Percentiles rank a stretch among this genome's conserved stretches.
phyloP scores from a whole-genome alignment of 108 stramenopile species.

The Cyclotella atomus region DNA sequence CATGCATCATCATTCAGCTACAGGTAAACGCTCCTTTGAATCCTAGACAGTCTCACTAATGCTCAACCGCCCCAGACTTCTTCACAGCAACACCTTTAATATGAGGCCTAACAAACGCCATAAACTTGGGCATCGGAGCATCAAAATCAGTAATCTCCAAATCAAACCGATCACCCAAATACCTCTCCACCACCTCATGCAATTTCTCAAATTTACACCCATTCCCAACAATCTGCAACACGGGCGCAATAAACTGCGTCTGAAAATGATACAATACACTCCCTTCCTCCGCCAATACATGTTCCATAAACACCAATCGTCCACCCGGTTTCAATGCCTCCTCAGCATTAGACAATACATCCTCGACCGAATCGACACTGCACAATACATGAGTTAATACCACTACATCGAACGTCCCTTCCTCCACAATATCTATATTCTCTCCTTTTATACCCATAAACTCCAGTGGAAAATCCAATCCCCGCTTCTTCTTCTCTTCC shows the following conservation, averaged over 20 bases:
- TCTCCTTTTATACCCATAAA: constrained; percentile 48
- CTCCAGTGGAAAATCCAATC: constrained; percentile 43
- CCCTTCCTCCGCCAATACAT: constrained; percentile 39
- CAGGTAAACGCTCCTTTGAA: too few relatives aligned
- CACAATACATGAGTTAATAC: constrained; percentile 60
- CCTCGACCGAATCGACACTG: constrained; percentile 41
- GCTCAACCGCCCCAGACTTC: constrained; percentile 21
- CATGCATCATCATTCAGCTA: too few relatives aligned
- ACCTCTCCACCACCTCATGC: constrained; percentile 11
- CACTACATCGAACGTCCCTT: constrained; percentile 48
- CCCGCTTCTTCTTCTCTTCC: constrained; percentile 30
- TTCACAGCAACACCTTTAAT: constrained; percentile 43
- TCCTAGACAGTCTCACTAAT: too few relatives aligned
- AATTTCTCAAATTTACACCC: constrained; percentile 55
- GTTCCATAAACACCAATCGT: constrained; percentile 60
- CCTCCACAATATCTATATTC: constrained; percentile 28
- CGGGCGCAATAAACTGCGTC: constrained; percentile 29
- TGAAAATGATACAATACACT: constrained; percentile 31
- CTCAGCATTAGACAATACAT: constrained; percentile 58
- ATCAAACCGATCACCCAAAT: constrained; percentile 22
- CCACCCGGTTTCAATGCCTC: constrained; percentile 69
- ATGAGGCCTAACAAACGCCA: constrained; percentile 36
- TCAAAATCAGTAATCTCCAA: constrained; percentile 21
- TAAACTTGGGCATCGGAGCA: constrained; percentile 26
- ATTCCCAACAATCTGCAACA: constrained; percentile 50